phyloP scores from a whole-genome alignment of 2,329 filamentous ascomycete genomes.

The Aspergillus fumigatus region DNA sequence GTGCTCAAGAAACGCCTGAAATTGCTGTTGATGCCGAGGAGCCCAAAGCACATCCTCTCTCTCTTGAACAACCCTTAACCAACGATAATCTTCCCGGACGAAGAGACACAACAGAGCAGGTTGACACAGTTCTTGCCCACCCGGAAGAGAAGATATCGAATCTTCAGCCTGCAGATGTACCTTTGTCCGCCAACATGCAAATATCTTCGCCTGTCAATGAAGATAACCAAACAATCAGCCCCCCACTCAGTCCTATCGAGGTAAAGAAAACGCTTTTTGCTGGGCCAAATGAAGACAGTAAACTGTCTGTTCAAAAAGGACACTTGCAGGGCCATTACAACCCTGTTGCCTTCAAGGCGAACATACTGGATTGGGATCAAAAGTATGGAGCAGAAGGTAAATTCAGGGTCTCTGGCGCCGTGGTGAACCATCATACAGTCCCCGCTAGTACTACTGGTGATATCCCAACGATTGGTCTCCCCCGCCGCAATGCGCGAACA shows the following conservation, averaged over 20 bases:
- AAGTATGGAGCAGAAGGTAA: slow-evolving; percentile 51
- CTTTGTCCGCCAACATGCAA: slow-evolving; percentile 1
- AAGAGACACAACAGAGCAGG: slow-evolving; percentile 1
- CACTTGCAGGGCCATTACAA: slow-evolving; percentile 45
- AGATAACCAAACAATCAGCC: slow-evolving; percentile 31
- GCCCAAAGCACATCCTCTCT: slow-evolving; percentile 8
- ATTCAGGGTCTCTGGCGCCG: slow-evolving; percentile 35
- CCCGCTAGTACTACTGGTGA: slow-evolving; percentile 10
- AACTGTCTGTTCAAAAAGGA: slow-evolving; percentile 7
- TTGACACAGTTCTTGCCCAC: background rate
- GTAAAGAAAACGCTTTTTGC: slow-evolving; percentile 45
- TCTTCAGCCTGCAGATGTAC: background rate
- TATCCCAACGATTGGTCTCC: slow-evolving; percentile 39
- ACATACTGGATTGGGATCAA: slow-evolving; percentile 45
- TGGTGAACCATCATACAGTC: slow-evolving; percentile 3
- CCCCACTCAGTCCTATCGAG: slow-evolving; percentile 38
- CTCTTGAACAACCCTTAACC: slow-evolving; percentile 3
- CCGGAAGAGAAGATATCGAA: slow-evolving; percentile 1
- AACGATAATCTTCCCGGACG: background rate
- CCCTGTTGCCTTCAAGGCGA: slow-evolving; percentile 49
- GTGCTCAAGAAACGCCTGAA: slow-evolving; percentile 12
- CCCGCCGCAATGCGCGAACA: slow-evolving; percentile 17
- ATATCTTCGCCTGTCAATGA: slow-evolving; percentile 13
- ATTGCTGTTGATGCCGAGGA: slow-evolving; percentile 9
- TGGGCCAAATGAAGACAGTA: slow-evolving; percentile 7